Conservation (phyloP, 2,329 filamentous ascomycete genomes). For the Xylaria sp. region DNA sequence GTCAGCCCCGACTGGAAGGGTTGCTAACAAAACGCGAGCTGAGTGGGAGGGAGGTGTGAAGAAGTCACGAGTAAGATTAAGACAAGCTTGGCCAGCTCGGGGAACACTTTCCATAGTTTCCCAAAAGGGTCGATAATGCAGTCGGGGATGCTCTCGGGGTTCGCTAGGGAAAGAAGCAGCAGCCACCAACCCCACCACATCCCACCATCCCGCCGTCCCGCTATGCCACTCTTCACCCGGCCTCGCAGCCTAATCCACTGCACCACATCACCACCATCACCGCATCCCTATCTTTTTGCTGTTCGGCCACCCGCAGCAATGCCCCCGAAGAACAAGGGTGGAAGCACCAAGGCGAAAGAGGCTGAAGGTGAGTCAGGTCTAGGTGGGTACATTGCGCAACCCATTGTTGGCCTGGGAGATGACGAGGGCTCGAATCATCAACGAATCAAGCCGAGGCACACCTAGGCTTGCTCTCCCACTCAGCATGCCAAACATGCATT, state of each 20-base stretch:
- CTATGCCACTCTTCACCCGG: background rate
- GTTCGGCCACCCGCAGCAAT: slow-evolving; percentile 32
- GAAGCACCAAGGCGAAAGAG: slow-evolving; percentile 36
- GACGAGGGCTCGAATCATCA: background rate
- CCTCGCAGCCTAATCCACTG: background rate
- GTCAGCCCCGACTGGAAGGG: too few relatives aligned
- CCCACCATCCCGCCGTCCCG: slow-evolving; percentile 12
- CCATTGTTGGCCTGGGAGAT: slow-evolving; percentile 11
- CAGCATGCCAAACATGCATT: slow-evolving; percentile 10
- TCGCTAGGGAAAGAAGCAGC: background rate
- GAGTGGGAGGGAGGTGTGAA: background rate
- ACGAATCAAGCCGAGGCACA: background rate
- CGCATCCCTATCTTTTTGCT: slow-evolving; percentile 5
- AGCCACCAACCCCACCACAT: slow-evolving; percentile 17
- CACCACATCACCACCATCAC: slow-evolving; percentile 2
- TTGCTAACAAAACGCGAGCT: background rate
- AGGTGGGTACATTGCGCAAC: background rate
- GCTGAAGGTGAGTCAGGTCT: slow-evolving; percentile 36
- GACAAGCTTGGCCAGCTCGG: too few relatives aligned
- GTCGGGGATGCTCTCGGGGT: background rate
- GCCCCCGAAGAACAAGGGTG: slow-evolving; percentile 43
- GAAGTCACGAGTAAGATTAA: background rate
- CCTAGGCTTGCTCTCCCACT: background rate
- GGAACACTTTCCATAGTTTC: background rate
- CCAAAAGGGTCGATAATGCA: background rate